These are phyloP conservation scores for Mycosphaerella sp. DNA, from an alignment of 2,329 filamentous ascomycete species.

Conservation along the genomic window DNA sequence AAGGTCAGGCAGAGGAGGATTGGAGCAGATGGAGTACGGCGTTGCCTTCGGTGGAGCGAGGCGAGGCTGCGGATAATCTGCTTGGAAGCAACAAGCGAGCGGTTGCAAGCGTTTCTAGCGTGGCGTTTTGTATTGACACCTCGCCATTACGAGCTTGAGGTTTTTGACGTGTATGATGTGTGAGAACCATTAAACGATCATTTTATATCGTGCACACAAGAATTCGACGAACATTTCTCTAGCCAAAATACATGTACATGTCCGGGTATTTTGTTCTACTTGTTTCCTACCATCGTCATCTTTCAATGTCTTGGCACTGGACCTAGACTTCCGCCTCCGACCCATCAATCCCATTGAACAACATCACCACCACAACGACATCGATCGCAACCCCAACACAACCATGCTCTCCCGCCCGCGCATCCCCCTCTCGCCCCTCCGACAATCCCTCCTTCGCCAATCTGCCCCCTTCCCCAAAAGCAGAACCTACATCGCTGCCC, in stretches of 20 bases:
- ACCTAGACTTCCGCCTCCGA: not conserved
- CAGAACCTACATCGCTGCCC: conserved; percentile 47
- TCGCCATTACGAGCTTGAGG: conserved; percentile 10
- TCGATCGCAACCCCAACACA: not conserved
- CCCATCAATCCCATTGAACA: not conserved
- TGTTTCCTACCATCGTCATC: no score
- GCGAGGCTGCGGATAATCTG: not conserved
- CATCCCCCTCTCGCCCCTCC: conserved; percentile 11
- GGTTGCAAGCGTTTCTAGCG: conserved; percentile 7
- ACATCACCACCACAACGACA: conserved; percentile 4
- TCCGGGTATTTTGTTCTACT: no score
- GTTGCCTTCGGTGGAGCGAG: not conserved
- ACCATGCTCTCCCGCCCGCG: conserved; percentile 27
- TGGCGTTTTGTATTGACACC: conserved; percentile 4
- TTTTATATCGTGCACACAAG: no score
- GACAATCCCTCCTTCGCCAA: conserved; percentile 7
- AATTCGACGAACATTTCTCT: not conserved
- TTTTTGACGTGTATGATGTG: conserved; percentile 3
- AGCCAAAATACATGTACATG: no score
- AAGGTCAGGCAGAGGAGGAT: not conserved
- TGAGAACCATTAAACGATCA: no score
- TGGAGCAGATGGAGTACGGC: no score
- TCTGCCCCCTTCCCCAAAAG: not conserved
- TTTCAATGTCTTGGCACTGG: no score
- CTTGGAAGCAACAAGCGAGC: not conserved